Evolutionary conservation across 2,329 filamentous ascomycete genomes (phyloP).

Genomic region (Aspergillus sclerotialis): DNA sequence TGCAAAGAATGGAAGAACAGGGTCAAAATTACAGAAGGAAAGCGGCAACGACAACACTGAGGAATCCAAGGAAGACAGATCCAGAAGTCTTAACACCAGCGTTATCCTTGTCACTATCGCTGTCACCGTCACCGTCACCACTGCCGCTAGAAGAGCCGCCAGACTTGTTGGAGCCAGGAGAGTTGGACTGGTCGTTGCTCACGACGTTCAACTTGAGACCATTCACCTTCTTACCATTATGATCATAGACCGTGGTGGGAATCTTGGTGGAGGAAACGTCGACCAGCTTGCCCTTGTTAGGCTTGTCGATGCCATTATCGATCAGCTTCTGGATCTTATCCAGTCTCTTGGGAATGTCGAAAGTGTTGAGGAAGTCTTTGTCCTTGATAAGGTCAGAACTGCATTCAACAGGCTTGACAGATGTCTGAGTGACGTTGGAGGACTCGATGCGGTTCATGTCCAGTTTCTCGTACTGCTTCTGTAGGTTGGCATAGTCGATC

Average conservation of each 20-base stretch:
- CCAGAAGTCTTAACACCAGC: not conserved
- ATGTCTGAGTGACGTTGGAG: conserved; percentile 51
- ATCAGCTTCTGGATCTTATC: conserved; percentile 65
- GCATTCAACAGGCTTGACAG: conserved; percentile 58
- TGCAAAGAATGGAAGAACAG: not conserved
- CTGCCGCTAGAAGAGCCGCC: conserved; percentile 17
- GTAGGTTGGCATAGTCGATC: conserved; percentile 65
- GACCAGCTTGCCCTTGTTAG: conserved; percentile 59
- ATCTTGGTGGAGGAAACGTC: conserved; percentile 51
- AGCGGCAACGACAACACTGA: conserved; percentile 19
- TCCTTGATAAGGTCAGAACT: conserved; percentile 58
- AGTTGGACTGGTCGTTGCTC: conserved; percentile 47
- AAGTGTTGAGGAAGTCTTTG: conserved; percentile 65
- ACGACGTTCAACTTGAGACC: conserved; percentile 55
- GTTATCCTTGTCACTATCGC: not conserved
- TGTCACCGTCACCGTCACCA: not conserved
- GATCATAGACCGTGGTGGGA: conserved; percentile 50
- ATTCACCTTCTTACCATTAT: conserved; percentile 52
- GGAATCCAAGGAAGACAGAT: conserved; percentile 16
- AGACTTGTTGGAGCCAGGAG: conserved; percentile 41
- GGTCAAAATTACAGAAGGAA: conserved; percentile 19
- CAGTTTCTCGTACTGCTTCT: conserved; percentile 66
- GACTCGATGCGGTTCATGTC: conserved; percentile 63
- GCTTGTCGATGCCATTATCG: conserved; percentile 62
- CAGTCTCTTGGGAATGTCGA: conserved; percentile 65